Evolutionary conservation across 352 stramenopile genomes (phyloP).

Genomic region (Phytopythium vexans): DNA sequence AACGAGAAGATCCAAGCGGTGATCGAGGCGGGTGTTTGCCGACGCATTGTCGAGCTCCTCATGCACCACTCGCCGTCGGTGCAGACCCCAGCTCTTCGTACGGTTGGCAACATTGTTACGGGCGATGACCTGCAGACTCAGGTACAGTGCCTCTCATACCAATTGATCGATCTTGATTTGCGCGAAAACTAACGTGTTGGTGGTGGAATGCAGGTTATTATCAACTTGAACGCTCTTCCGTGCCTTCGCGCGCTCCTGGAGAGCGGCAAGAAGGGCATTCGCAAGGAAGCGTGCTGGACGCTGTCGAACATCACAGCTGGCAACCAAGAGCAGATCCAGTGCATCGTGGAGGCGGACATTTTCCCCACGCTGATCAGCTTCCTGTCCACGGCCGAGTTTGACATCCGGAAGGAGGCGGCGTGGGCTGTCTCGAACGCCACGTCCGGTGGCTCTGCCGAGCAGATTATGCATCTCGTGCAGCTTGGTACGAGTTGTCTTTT

Average conservation of each 20-base stretch:
- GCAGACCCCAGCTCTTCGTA: constrained; percentile 80
- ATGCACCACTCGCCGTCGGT: constrained; percentile 81
- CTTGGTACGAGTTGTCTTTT: constrained; percentile 56
- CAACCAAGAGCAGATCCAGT: constrained; percentile 99
- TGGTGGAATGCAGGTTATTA: too few species aligned
- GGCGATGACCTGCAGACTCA: constrained; percentile 99
- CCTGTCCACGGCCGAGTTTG: constrained; percentile 96
- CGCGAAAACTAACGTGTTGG: too few species aligned
- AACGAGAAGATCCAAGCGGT: constrained; percentile 99
- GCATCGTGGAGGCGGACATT: constrained; percentile 97
- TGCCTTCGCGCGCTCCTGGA: constrained; percentile 94
- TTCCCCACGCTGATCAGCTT: constrained; percentile 97
- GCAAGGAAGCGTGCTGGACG: constrained; percentile 99
- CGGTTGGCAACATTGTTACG: constrained; percentile 99
- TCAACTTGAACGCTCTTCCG: constrained; percentile 97
- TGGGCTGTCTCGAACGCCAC: constrained; percentile 99
- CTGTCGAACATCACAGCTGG: constrained; percentile 99
- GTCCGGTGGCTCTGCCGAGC: constrained; percentile 89
- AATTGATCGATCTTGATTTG: too few species aligned
- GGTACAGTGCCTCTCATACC: too few species aligned
- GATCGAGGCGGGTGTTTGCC: constrained; percentile 96
- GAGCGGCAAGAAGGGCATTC: constrained; percentile 97
- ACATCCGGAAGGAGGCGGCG: constrained; percentile 98
- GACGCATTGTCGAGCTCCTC: constrained; percentile 95
- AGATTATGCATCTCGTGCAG: constrained; percentile 97